A percentile compares a stretch with the other conserved stretches of the same genome.
Conservation (phyloP, 176 grass and related monocot genomes). For the Olyra latifolia region DNA sequence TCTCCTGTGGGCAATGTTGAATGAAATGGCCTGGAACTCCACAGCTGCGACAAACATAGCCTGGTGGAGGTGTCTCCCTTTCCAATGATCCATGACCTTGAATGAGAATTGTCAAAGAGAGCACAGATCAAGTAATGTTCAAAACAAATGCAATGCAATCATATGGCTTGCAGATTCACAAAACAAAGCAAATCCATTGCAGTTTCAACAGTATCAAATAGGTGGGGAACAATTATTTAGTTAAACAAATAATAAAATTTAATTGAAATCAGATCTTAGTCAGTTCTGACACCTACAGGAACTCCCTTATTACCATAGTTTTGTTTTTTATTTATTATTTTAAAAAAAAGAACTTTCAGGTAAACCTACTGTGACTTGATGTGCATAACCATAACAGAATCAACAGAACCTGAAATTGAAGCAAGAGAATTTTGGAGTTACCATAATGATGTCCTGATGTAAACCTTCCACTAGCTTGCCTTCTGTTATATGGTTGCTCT, state of each 20-base stretch:
- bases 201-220: not conserved
- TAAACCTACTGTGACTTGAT: not conserved
- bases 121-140: not conserved
- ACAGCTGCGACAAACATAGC: constrained; percentile 63
- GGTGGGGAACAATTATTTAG: not conserved
- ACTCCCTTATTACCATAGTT: not conserved
- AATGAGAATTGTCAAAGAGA: constrained; percentile 24
- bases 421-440: constrained; percentile 1
- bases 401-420: not conserved
- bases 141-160: not conserved
- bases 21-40: constrained; percentile 71
- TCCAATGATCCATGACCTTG: constrained; percentile 44
- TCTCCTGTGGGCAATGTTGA: constrained; percentile 51
- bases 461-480: constrained; percentile 30
- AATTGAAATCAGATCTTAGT: not conserved
- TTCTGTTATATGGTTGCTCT: constrained; percentile 26
- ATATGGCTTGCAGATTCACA: not conserved
- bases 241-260: not conserved
- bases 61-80: constrained; percentile 44
- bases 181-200: not conserved
- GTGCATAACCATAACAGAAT: not conserved
- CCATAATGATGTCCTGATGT: constrained; percentile 20
- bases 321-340: not conserved
- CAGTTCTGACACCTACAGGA: not conserved
- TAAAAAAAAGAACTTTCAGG: not conserved